Evolutionary conservation across 371 early-diverging fungal genomes (phyloP), one percentile per base, ranked within the genome.

Genomic region (Apophysomyces sp.): DNA sequence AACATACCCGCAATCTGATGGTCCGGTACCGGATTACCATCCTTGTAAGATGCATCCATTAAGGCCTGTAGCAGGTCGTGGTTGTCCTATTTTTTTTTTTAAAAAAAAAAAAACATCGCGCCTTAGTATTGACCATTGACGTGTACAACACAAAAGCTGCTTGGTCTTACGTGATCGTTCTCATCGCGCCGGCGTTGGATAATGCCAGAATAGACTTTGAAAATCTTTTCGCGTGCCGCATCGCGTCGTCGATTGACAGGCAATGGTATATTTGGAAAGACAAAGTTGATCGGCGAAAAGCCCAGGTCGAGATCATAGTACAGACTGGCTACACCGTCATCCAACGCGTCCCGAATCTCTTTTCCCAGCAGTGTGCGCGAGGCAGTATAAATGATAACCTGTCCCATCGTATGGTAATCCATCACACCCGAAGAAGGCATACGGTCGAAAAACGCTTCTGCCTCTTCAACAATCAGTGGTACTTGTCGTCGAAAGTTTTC

Each of bases 291-390:
- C 39, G 98, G 98, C 53, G 90, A 86, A 78, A 98, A 93, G 51
- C 97, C 96, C 59, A 87, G 85, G 78, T 98, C 98, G 39, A 98
- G 86, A 71, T 96, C 94, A 77, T 94, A 92, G 85, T 95, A 98
- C 27, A 96, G 81, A 57, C 92, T 82, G 32, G 97, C 94, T 21
- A 77, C 79, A 49, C 57, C 69, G 6, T 84, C 89, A 68, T 95
- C 89, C 65, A 98, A 81, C 68, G 86, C 80, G 34, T 86, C 71
- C 49, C 97, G 92, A 73, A 97, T 90, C 77, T 97, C 98, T 55
- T 90, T 87, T 62, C 98, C 98, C 87, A 96, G 86, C 67, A 98
- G 83, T 68, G 94, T 93, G 65, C 92, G 89, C 44, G 96, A 92
- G 31, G 98, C 98, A 27, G 98, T 97, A 73, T 89, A 86, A 74